Evolutionary conservation across 2,329 filamentous ascomycete species (phyloP), one percentile per base, ranked within the genome.

Genomic region (Pyricularia pennisetigena): DNA sequence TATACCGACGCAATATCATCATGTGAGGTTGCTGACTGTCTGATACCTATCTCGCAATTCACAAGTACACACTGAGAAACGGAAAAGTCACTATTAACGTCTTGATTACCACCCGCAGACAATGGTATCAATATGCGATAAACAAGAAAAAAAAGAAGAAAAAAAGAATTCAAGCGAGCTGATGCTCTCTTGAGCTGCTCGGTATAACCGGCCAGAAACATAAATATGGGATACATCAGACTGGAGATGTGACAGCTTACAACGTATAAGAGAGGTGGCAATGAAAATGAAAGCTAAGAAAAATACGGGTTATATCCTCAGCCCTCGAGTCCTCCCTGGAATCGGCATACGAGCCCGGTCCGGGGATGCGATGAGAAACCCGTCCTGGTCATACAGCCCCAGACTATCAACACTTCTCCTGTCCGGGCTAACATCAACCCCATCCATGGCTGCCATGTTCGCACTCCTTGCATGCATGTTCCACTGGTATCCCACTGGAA

Each of bases 331-430:
- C 14, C 65, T 49, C 16, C 41, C 26, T 7, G 65, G n/a, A 20
- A 16, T 49, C 7, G 26, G 10, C 0, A n/a, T 35, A 16, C 24
- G 49, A 12, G 54, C 29, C 69, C 76, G 73, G n/a, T 78, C 78
- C 2, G 80, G 81, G 29, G 80, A 81, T 32, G 75, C 74, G 69
- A 80, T 76, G 69, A 83, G 71, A 66, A 83, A 83, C 1, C 81
- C 82, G 30, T 83, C 79, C 65, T 76, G 73, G 69, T 83, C 81
- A 69, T 83, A 83, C 65, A 82, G 67, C 1, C 79, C 79, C 32
- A 80, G 69, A 41, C 79, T 82, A 24, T 81, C 80, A 0, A 70
- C 65, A 54, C 65, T 67, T 3, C 41, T 26, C 10, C 61, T 64
- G 6, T 32, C 66, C 4, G 63, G 66, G 5, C 24, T 64, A 3